A percentile compares a stretch with the other conserved stretches of the same genome.
phyloP scores from a whole-genome alignment of 75 land plant species.

The Sequoiadendron giganteum region DNA sequence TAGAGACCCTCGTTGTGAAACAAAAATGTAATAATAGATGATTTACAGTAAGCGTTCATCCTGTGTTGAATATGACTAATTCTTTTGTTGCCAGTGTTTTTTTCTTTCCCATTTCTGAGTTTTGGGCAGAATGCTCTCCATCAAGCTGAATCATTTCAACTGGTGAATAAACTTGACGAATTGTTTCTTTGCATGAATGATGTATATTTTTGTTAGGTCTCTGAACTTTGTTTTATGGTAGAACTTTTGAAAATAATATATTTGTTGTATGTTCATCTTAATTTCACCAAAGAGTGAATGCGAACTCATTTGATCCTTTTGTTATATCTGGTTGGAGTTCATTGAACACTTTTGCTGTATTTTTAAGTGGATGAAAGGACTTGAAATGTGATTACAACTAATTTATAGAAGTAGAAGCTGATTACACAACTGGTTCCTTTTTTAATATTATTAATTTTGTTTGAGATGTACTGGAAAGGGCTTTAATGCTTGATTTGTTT shows the following conservation, averaged over 20 bases:
- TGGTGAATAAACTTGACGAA: neutral
- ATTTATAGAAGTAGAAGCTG: neutral
- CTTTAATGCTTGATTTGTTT: constrained; percentile 3
- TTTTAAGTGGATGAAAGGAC: neutral
- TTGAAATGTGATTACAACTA: neutral
- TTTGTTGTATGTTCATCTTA: neutral
- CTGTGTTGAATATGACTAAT: neutral
- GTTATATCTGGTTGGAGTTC: neutral
- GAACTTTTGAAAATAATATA: neutral
- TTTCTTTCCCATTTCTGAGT: neutral
- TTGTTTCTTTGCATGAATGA: neutral
- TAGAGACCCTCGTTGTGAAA: neutral
- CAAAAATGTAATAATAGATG: neutral
- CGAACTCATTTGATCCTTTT: neutral
- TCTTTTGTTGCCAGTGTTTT: neutral
- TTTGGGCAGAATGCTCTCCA: neutral
- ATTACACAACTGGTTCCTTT: neutral
- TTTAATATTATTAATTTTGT: neutral
- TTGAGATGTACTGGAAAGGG: neutral
- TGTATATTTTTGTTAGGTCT: neutral
- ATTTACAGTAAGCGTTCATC: neutral
- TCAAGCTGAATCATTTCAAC: neutral
- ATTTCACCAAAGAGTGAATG: neutral
- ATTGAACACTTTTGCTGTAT: neutral
- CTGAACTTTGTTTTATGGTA: neutral